Percentiles rank a stretch among this genome's conserved stretches.
Evolutionary conservation across 495 filamentous ascomycete species (phyloP).

Genomic region (Cairneyella variabilis): DNA sequence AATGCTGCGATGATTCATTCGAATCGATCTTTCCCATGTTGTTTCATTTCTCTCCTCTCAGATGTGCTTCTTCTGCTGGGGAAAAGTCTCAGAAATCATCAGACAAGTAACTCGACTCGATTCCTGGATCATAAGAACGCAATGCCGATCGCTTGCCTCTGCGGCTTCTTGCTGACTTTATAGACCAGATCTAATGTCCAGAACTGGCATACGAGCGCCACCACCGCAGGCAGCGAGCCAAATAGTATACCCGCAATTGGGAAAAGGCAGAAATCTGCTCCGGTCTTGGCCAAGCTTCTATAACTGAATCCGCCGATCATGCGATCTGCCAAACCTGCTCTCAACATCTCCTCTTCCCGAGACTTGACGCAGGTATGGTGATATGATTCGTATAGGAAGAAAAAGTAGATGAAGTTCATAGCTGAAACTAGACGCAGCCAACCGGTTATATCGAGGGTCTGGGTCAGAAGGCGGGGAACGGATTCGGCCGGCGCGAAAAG

Average conservation of each 20-base stretch:
- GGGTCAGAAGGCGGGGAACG: constrained; percentile 45
- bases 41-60: no score
- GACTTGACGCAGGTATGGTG: constrained; percentile 48
- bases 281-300: constrained; percentile 26
- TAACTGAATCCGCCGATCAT: constrained; percentile 56
- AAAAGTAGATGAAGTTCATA: constrained; percentile 53
- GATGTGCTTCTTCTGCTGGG: no score
- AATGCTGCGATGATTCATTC: no score
- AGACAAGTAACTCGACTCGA: no score
- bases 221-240: constrained; percentile 56
- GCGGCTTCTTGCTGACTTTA: constrained; percentile 58
- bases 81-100: no score
- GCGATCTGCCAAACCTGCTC: constrained; percentile 52
- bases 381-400: constrained; percentile 59
- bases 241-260: constrained; percentile 60
- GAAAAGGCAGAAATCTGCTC: constrained; percentile 51
- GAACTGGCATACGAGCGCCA: constrained; percentile 63
- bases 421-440: constrained; percentile 55
- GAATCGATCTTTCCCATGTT: no score
- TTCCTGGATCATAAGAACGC: no score
- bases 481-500: constrained; percentile 44
- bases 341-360: constrained; percentile 60
- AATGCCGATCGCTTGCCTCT: neutral
- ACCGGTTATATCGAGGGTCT: constrained; percentile 53
- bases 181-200: constrained; percentile 64